Evolutionary conservation across 2,329 filamentous ascomycete species (phyloP).

Genomic region (Paecilomyces variotii): DNA sequence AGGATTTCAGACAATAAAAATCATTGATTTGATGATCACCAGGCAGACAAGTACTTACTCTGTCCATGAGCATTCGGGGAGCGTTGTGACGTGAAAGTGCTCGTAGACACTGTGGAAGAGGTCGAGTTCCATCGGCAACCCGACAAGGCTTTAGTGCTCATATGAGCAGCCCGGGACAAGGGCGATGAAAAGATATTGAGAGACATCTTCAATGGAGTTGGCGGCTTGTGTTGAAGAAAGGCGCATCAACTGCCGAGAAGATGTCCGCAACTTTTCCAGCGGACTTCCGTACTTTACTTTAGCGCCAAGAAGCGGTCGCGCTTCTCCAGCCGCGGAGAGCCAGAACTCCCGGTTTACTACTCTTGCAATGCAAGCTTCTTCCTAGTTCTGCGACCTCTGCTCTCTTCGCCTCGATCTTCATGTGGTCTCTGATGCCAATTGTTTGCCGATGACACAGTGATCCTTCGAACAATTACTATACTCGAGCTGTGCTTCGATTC

Average conservation of each 20-base stretch:
- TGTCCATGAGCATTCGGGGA: conserved; percentile 1
- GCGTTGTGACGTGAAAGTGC: conserved; percentile 18
- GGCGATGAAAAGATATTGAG: conserved; percentile 19
- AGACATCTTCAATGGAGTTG: conserved; percentile 14
- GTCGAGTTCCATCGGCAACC: conserved; percentile 29
- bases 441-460: not conserved
- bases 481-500: not conserved
- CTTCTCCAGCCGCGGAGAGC: not conserved
- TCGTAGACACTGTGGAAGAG: conserved; percentile 12
- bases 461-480: not conserved
- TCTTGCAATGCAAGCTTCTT: conserved; percentile 1
- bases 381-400: not conserved
- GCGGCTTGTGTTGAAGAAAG: not conserved
- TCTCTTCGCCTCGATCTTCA: not conserved
- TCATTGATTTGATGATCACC: not conserved
- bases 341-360: conserved; percentile 5
- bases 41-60: not conserved
- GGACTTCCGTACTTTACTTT: not conserved
- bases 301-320: conserved; percentile 18
- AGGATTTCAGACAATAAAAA: not conserved
- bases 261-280: not conserved
- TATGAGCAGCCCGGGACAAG: conserved; percentile 17
- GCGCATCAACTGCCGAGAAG: not conserved
- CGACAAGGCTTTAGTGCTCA: conserved; percentile 12
- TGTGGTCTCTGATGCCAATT: not conserved